Conservation (phyloP, 495 filamentous ascomycete genomes). For the Penicillium paradoxum region DNA sequence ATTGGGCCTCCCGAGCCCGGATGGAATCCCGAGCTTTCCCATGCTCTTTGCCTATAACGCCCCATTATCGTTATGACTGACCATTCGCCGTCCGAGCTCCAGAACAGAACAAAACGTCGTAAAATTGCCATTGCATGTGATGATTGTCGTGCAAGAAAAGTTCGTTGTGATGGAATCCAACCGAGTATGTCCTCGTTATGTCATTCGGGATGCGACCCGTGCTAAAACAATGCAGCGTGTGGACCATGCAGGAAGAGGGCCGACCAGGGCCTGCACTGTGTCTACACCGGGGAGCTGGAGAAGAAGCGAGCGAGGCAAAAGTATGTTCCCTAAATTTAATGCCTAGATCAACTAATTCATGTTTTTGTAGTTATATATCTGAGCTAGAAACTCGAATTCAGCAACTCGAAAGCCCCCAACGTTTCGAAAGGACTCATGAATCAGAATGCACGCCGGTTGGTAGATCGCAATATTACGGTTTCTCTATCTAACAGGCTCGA, state of each 20-base stretch:
- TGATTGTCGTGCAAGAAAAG: slow-evolving; percentile 33
- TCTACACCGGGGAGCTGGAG: slow-evolving; percentile 32
- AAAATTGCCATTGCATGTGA: slow-evolving; percentile 38
- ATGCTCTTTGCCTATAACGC: not conserved
- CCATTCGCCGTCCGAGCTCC: not conserved
- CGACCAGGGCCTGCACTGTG: slow-evolving; percentile 19
- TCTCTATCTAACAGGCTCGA: not conserved
- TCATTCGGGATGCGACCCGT: slow-evolving; percentile 17
- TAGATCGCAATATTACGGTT: not conserved
- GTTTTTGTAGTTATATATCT: slow-evolving; percentile 21
- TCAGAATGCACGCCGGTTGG: slow-evolving; percentile 16
- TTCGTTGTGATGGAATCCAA: slow-evolving; percentile 37
- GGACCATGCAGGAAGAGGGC: slow-evolving; percentile 30
- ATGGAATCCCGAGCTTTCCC: slow-evolving; percentile 2
- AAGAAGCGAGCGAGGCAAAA: slow-evolving; percentile 27
- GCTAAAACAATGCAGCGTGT: slow-evolving; percentile 24
- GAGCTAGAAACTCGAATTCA: slow-evolving; percentile 28
- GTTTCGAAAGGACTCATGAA: not conserved
- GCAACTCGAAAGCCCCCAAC: slow-evolving; percentile 20
- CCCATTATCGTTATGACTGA: not conserved
- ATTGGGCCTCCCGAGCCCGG: not conserved
- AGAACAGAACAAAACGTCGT: slow-evolving; percentile 22
- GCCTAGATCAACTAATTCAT: not conserved
- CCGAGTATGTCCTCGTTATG: slow-evolving; percentile 23
- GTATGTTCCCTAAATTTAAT: slow-evolving; percentile 6